Conservation (phyloP, 345 rosid genomes). For the Citrus mangshanensis region DNA sequence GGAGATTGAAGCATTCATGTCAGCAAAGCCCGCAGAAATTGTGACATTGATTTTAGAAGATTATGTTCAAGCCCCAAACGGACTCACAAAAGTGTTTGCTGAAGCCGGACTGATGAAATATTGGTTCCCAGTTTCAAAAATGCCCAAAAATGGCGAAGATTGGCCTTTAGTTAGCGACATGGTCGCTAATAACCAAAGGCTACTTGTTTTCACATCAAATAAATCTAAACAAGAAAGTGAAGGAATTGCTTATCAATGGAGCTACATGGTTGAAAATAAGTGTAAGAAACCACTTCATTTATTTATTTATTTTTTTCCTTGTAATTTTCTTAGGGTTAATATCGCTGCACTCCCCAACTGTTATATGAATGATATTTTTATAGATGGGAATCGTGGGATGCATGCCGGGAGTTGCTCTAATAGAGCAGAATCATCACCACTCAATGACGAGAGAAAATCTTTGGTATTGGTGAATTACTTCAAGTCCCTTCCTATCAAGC, state of each 20-base stretch:
- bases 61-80: slow-evolving; percentile 50
- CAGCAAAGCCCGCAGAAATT: slow-evolving; percentile 48
- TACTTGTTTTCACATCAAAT: slow-evolving; percentile 57
- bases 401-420: slow-evolving; percentile 50
- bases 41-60: slow-evolving; percentile 69
- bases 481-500: slow-evolving; percentile 25
- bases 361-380: neutral
- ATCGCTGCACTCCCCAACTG: neutral
- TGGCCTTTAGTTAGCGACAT: slow-evolving; percentile 71
- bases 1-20: slow-evolving; percentile 63
- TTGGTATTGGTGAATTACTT: slow-evolving; percentile 47
- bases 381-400: slow-evolving; percentile 66
- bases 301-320: neutral
- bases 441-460: slow-evolving; percentile 49
- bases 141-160: slow-evolving; percentile 58
- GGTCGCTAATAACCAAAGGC: slow-evolving; percentile 54
- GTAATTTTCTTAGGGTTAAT: too few relatives aligned
- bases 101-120: slow-evolving; percentile 62
- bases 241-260: slow-evolving; percentile 78
- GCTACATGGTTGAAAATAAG: slow-evolving; percentile 75
- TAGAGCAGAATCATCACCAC: slow-evolving; percentile 44
- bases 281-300: slow-evolving; percentile 26
- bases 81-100: slow-evolving; percentile 49
- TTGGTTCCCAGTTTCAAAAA: slow-evolving; percentile 53
- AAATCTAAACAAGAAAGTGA: slow-evolving; percentile 52